These are phyloP conservation scores for Sabuloglossum arenarium DNA, from an alignment of 495 filamentous ascomycete genomes.

Conservation along the genomic window DNA sequence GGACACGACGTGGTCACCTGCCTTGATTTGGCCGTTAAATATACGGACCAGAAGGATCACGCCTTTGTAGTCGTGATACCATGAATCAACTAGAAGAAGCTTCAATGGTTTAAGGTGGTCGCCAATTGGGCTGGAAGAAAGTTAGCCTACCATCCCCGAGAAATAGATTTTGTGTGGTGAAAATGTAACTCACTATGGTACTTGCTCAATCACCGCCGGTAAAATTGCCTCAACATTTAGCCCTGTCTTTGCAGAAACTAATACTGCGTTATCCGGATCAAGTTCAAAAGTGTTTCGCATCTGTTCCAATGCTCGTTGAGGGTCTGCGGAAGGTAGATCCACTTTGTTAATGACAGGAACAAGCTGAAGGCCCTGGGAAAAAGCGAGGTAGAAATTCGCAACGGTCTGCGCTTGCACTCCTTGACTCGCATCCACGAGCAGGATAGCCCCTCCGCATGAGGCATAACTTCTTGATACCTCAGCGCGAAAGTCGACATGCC, in stretches of 20 bases:
- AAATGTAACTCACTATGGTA: slow-evolving; percentile 39
- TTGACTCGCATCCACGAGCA: slow-evolving; percentile 86
- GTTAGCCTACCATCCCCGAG: neutral
- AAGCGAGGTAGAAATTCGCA: slow-evolving; percentile 93
- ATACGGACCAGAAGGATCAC: slow-evolving; percentile 81
- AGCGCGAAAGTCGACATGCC: slow-evolving; percentile 92
- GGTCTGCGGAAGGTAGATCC: slow-evolving; percentile 72
- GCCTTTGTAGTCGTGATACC: slow-evolving; percentile 91
- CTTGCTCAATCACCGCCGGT: slow-evolving; percentile 63
- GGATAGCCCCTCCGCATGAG: slow-evolving; percentile 76
- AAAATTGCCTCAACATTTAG: slow-evolving; percentile 61
- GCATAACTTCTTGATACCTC: slow-evolving; percentile 92
- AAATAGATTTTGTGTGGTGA: neutral
- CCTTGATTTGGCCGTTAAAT: slow-evolving; percentile 68
- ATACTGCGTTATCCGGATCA: slow-evolving; percentile 56
- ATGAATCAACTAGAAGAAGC: slow-evolving; percentile 85
- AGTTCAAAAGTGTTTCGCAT: slow-evolving; percentile 72
- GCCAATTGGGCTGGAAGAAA: slow-evolving; percentile 40
- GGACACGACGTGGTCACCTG: slow-evolving; percentile 65
- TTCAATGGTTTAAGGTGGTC: slow-evolving; percentile 47
- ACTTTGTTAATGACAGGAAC: slow-evolving; percentile 95
- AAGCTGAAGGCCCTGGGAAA: slow-evolving; percentile 68
- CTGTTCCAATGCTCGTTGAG: slow-evolving; percentile 66
- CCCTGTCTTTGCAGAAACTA: slow-evolving; percentile 88
- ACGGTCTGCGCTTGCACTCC: slow-evolving; percentile 90